Percentiles rank a stretch among this genome's conserved stretches.
phyloP scores from a whole-genome alignment of 2,329 filamentous ascomycete genomes.

The Elsinoe necatrix region DNA sequence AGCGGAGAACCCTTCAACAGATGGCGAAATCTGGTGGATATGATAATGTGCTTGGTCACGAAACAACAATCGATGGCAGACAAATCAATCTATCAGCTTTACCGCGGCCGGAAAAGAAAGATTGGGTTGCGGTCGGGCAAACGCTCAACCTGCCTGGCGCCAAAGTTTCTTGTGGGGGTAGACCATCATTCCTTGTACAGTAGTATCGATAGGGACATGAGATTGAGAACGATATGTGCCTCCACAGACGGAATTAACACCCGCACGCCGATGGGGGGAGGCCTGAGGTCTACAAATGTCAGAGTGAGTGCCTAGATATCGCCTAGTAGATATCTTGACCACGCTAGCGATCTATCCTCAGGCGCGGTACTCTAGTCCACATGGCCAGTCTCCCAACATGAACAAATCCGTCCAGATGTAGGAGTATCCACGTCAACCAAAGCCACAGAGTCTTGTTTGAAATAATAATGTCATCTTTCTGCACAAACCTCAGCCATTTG shows the following conservation, averaged over 20 bases:
- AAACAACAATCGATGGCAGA: background rate
- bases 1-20: background rate
- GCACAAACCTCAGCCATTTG: background rate
- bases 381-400: background rate
- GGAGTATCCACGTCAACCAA: too few species aligned
- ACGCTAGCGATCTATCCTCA: background rate
- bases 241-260: background rate
- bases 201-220: background rate
- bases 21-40: background rate
- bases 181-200: background rate
- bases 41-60: background rate
- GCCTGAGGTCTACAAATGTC: too few species aligned
- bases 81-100: background rate
- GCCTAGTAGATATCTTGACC: background rate
- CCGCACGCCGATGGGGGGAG: too few species aligned
- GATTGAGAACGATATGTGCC: background rate
- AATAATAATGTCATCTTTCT: conserved; percentile 2
- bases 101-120: conserved; percentile 10
- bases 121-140: conserved; percentile 9
- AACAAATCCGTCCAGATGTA: too few species aligned
- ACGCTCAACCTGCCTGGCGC: background rate
- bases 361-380: background rate
- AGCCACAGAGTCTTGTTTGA: too few species aligned
- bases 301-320: background rate
- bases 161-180: background rate